Base-by-base conservation (phyloP, 495 filamentous ascomycete species). In the Neurospora sp. region DNA sequence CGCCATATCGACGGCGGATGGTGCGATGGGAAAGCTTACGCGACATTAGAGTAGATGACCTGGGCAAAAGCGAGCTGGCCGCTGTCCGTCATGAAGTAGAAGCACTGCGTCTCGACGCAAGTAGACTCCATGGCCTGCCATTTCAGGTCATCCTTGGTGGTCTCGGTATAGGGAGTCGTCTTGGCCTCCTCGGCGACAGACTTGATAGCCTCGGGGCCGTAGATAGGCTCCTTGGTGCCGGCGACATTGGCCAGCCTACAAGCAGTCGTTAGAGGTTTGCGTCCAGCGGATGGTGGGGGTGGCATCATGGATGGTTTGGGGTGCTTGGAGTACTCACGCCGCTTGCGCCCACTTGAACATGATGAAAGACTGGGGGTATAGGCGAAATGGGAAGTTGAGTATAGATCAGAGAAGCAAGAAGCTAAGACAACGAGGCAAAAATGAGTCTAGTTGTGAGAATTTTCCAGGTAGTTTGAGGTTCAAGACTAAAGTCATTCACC, bases 1-100 rank as follows among this genome's bases (percentile, higher is more conserved):
- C 78, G 70, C 15, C 36, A 70, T 72, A 34, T 69, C 74, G 66
- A 74, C 42, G 72, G 39, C 71, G 36, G 70, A 38, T 40, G 10
- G 40, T 71, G 28, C 15, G 45, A 54, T 43, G 70, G 36, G 48
- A 42, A 70, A 40, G 80, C 94, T 86, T 88, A 98, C 96, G 88
- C 91, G 82, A 99, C 93, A 83, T 97, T 99, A 84, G 92, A 97
- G 88, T 98, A 98, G 80, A 98, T 97, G 81, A 98, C 87, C 86
- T 98, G 96, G 70, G 87, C 89, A 82, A 97, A 87, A 7, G 87
- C 93, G 75, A 95, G 79, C 74, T 89, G 86, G 21, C 96, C 96
- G 72, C 82, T 86, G 73, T 97, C 92, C 69, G 92, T 84, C 85
- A 90, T 91, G 80, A 96, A 82, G 84, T 99, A 98, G 84, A 98